Conservation (phyloP, 2,329 filamentous ascomycete genomes). For the Alternaria rosae region DNA sequence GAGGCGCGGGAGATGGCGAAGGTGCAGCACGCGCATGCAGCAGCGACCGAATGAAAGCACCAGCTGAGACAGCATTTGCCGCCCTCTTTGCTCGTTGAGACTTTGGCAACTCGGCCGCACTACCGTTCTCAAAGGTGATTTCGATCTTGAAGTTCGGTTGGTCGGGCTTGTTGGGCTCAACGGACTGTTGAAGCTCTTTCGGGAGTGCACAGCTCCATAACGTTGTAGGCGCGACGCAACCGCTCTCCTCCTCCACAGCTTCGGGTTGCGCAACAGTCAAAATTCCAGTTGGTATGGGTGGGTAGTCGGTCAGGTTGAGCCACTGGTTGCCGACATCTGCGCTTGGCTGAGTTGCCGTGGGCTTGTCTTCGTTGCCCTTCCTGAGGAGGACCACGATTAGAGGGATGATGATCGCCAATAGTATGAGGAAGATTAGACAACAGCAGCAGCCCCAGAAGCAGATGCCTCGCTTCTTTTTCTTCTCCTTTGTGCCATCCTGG, state of each 20-base stretch:
- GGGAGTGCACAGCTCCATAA: slow-evolving; percentile 89
- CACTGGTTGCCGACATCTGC: slow-evolving; percentile 55
- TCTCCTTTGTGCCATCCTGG: slow-evolving; percentile 33
- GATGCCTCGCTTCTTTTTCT: slow-evolving; percentile 39
- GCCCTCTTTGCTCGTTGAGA: slow-evolving; percentile 56
- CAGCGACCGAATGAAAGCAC: slow-evolving; percentile 45
- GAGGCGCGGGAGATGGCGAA: slow-evolving; percentile 64
- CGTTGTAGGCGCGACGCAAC: slow-evolving; percentile 75
- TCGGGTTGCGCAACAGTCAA: slow-evolving; percentile 79
- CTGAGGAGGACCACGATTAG: slow-evolving; percentile 46
- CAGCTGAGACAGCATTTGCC: slow-evolving; percentile 63
- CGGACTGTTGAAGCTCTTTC: slow-evolving; percentile 73
- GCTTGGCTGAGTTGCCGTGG: slow-evolving; percentile 24
- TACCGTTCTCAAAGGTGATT: slow-evolving; percentile 68
- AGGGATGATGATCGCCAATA: slow-evolving; percentile 52
- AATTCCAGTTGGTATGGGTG: slow-evolving; percentile 84
- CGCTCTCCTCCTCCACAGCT: slow-evolving; percentile 67
- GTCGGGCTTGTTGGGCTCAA: slow-evolving; percentile 68
- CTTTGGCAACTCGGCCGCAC: slow-evolving; percentile 32
- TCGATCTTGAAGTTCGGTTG: slow-evolving; percentile 83
- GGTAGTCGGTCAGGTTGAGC: slow-evolving; percentile 86
- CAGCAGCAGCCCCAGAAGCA: slow-evolving; percentile 48
- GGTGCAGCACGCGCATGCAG: slow-evolving; percentile 38
- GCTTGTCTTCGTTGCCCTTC: slow-evolving; percentile 49
- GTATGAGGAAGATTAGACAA: slow-evolving; percentile 42